A percentile compares a stretch with the other conserved stretches of the same genome.
These are phyloP conservation scores for Cyclocybe cylindracea DNA, from an alignment of 768 basidiomycete species.

Conservation along the genomic window DNA sequence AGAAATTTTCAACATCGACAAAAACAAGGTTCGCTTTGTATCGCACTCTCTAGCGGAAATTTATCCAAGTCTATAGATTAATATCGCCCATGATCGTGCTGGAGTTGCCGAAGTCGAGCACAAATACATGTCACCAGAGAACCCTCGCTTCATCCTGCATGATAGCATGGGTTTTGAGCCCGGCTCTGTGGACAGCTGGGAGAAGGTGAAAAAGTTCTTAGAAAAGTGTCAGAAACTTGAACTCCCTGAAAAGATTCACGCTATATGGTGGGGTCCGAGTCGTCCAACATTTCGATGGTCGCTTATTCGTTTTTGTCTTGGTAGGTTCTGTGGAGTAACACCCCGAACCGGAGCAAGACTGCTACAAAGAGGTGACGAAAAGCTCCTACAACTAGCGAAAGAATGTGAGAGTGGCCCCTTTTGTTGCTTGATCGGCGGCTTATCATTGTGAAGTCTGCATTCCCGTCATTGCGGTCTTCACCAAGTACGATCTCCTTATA, in stretches of 20 bases:
- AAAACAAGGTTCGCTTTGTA: constrained; percentile 2
- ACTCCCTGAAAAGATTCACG: constrained; percentile 20
- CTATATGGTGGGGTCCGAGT: constrained; percentile 22
- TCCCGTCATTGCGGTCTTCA: constrained; percentile 31
- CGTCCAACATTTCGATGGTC: neutral
- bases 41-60: neutral
- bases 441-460: constrained; percentile 12
- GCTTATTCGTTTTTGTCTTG: neutral
- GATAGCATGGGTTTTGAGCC: constrained; percentile 32
- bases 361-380: constrained; percentile 23
- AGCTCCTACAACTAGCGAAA: constrained; percentile 17
- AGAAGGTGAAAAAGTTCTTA: constrained; percentile 24
- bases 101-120: constrained; percentile 23
- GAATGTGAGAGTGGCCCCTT: constrained; percentile 7
- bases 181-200: constrained; percentile 22
- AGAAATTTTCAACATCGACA: constrained; percentile 22
- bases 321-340: constrained; percentile 26
- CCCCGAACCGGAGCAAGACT: constrained; percentile 18
- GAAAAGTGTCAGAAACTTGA: constrained; percentile 4
- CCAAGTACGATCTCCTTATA: constrained; percentile 29
- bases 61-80: constrained; percentile 5
- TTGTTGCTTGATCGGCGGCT: neutral
- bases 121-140: constrained; percentile 19
- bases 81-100: constrained; percentile 19
- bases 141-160: constrained; percentile 28